Conservation (phyloP, 2,329 filamentous ascomycete species). For the Ceratocystis lukuohia region DNA sequence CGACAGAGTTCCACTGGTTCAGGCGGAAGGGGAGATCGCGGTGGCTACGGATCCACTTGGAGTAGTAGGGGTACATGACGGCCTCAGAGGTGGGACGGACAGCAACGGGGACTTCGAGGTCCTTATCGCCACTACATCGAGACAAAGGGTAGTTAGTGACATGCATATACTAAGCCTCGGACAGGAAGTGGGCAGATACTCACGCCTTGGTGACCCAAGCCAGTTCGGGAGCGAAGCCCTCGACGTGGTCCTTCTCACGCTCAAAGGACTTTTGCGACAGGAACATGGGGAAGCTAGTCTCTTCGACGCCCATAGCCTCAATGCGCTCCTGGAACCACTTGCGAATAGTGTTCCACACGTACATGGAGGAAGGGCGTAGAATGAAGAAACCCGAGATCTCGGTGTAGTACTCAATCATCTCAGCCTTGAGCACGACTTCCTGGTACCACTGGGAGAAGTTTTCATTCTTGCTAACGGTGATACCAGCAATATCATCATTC, state of each 20-base stretch:
- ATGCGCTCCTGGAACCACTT: constrained; percentile 62
- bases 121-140: constrained; percentile 60
- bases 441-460: constrained; percentile 96
- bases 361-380: constrained; percentile 57
- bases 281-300: constrained; percentile 95
- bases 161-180: background rate
- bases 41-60: constrained; percentile 94
- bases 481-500: constrained; percentile 63
- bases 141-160: background rate
- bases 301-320: constrained; percentile 82
- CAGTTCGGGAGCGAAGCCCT: constrained; percentile 92
- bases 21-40: constrained; percentile 85
- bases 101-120: constrained; percentile 67
- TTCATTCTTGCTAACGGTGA: constrained; percentile 69
- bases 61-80: constrained; percentile 92
- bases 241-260: constrained; percentile 88
- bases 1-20: constrained; percentile 92
- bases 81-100: constrained; percentile 57
- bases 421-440: constrained; percentile 90
- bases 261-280: constrained; percentile 78
- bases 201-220: constrained; percentile 79
- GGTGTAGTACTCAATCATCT: constrained; percentile 91
- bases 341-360: constrained; percentile 52
- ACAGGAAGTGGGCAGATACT: constrained; percentile 25
- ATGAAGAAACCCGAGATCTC: constrained; percentile 97